A percentile compares a stretch with the other conserved stretches of the same genome.
Evolutionary conservation across 2,329 filamentous ascomycete genomes (phyloP).

Genomic region (Colletotrichum truncatum): DNA sequence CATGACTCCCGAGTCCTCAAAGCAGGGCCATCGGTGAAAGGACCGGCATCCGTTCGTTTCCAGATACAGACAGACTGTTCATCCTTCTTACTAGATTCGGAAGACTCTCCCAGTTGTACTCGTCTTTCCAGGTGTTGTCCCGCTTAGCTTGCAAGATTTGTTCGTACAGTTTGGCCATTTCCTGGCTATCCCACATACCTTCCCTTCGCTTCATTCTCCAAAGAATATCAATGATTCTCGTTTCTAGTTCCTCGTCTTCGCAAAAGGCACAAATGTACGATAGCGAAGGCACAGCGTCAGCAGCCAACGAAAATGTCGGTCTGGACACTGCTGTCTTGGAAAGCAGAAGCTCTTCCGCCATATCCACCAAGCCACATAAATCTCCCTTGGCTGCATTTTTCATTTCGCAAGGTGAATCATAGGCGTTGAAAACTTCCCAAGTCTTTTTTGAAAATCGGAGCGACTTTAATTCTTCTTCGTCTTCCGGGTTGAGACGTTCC

Average conservation of each 20-base stretch:
- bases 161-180: constrained; percentile 26
- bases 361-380: background rate
- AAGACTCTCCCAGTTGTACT: constrained; percentile 24
- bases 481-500: background rate
- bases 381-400: background rate
- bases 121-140: constrained; percentile 15
- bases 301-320: constrained; percentile 12
- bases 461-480: background rate
- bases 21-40: constrained; percentile 1
- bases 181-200: constrained; percentile 29
- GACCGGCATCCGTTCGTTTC: background rate
- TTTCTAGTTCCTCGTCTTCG: constrained; percentile 14
- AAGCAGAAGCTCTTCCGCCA: constrained; percentile 12
- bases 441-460: constrained; percentile 3
- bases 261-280: constrained; percentile 30
- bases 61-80: background rate
- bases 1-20: background rate
- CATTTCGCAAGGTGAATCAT: constrained; percentile 1
- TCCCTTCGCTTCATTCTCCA: constrained; percentile 27
- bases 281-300: constrained; percentile 16
- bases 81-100: constrained; percentile 17
- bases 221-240: constrained; percentile 22
- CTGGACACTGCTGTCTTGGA: background rate
- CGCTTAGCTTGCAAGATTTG: background rate
- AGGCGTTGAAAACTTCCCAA: constrained; percentile 6